A percentile compares a stretch with the other conserved stretches of the same genome.
These are phyloP conservation scores for Ceratobasidium papillatum DNA, from an alignment of 1,284 basidiomycete species.

Conservation along the genomic window DNA sequence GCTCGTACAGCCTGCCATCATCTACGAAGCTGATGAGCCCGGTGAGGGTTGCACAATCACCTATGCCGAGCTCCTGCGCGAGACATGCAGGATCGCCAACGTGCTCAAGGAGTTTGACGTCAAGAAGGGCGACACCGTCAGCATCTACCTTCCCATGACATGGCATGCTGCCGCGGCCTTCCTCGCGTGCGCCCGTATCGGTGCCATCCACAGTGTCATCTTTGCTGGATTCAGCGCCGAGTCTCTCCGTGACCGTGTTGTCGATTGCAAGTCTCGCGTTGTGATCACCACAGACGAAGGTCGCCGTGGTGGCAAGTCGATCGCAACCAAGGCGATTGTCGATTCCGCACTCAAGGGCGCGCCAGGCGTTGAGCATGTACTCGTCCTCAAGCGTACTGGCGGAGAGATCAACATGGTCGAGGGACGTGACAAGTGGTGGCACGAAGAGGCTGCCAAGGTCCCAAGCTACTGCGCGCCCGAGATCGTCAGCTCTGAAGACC, in stretches of 20 bases:
- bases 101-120: slow-evolving; percentile 91
- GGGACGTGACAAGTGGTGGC: slow-evolving; percentile 96
- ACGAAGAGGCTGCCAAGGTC: slow-evolving; percentile 87
- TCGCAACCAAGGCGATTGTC: slow-evolving; percentile 96
- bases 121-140: slow-evolving; percentile 96
- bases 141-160: slow-evolving; percentile 88
- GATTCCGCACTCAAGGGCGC: slow-evolving; percentile 91
- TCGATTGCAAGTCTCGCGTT: slow-evolving; percentile 89
- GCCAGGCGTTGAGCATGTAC: slow-evolving; percentile 87
- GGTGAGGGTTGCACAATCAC: slow-evolving; percentile 79
- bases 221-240: slow-evolving; percentile 99
- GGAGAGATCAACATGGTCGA: slow-evolving; percentile 82
- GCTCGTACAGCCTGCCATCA: slow-evolving; percentile 80
- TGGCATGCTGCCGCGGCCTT: slow-evolving; percentile 96
- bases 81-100: slow-evolving; percentile 91
- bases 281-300: slow-evolving; percentile 98
- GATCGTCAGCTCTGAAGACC: slow-evolving; percentile 90
- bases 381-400: slow-evolving; percentile 92
- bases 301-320: slow-evolving; percentile 90
- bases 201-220: slow-evolving; percentile 97
- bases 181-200: slow-evolving; percentile 96
- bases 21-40: slow-evolving; percentile 98
- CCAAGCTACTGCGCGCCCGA: slow-evolving; percentile 91
- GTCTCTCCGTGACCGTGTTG: slow-evolving; percentile 90
- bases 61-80: slow-evolving; percentile 87